Base-by-base conservation (phyloP, 495 filamentous ascomycete genomes). In the Copromyces sp. region DNA sequence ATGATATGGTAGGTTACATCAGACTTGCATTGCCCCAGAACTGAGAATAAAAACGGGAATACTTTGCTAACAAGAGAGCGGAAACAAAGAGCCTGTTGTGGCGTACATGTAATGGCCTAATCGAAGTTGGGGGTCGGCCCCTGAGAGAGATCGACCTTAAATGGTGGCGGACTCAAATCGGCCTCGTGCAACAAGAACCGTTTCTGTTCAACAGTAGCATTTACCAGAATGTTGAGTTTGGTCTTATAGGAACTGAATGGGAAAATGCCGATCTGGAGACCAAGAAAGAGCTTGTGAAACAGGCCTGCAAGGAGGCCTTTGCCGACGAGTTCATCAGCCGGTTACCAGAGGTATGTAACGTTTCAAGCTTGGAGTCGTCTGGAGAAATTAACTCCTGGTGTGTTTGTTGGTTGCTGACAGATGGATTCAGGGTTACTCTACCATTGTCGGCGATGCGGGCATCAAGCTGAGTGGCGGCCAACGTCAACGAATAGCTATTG, bases 171-270 rank as follows among this genome's bases (percentile, higher is more conserved):
- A 81, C 84, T 3, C 87, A 90, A 71, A 91, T 92, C 73, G 87
- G 89, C 2, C 83, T 92, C 9, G 90, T 92, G 1, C 88, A 90
- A 73, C 89, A 93, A 78, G 90, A 93, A 72, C 90, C 90, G 17
- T 87, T 90, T 71, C 83, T 93, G 2, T 93, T 93, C 79, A 90
- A 90, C 75, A 85, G 87, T 68, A 88, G 88, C 4, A 89, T 93
- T 44, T 89, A 85, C 74, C 81, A 87, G 38, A 94, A 93, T 73
- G 87, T 93, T 0, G 82, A 85, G 24, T 86, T 88, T 69, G 91
- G 90, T 1, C 81, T 92, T 9, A 80, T 89, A n/a, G 90, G 90
- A 4, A 89, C 89, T 0, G 79, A 84, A 53, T 89, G 83, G 85
- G 90, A 90, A 75, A 73, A 85, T 68, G 82, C 82, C 2, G 74